Base-by-base conservation (phyloP, 495 filamentous ascomycete species). In the Friedmanniomyces endolithicus region DNA sequence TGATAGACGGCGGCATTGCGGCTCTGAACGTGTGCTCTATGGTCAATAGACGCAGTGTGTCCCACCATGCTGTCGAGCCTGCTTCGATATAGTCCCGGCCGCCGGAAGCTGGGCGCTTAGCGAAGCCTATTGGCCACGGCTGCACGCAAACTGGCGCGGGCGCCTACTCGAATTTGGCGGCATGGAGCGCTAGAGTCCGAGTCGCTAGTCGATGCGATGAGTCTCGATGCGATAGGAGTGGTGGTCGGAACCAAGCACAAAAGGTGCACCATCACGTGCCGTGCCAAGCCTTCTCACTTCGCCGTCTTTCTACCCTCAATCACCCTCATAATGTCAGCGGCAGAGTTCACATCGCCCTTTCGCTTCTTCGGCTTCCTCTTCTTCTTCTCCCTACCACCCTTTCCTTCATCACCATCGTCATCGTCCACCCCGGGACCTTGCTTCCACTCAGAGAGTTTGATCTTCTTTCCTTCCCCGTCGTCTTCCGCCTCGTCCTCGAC, bases 311-410 rank as follows among this genome's bases (percentile, higher is more conserved):
- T 75, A 57, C 80, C 75, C 70, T 94, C 85, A 37, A 95, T 74
- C 11, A 89, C 86, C 46, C 76, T 74, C 74, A 95, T 69, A 45
- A 95, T 83, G 76, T 95, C 89, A 16, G 76, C 74, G 41, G 77
- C 87, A 70, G 74, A 90, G 65, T 94, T 82, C 56, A 73, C 83
- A 70, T 95, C 86, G 0, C 87, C 88, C 68, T 90, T 94, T 64
- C 75, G 79, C 78, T 92, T 94, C 77, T 89, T 92, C 1, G 79
- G 76, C 0, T 85, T 87, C 59, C 86, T 75, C 72, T 94, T 92
- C 71, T 86, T 84, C 39, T 72, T 67, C 61, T 76, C 81, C n/a
- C 70, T 69, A 4, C 70, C 71, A 41, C 67, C 64, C 0, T 70
- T 71, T 6, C 70, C 74, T 8, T 66, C 75, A 14, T 71, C 72